Base-by-base conservation (phyloP, 2,329 filamentous ascomycete genomes). In the Ophiostoma piceae region DNA sequence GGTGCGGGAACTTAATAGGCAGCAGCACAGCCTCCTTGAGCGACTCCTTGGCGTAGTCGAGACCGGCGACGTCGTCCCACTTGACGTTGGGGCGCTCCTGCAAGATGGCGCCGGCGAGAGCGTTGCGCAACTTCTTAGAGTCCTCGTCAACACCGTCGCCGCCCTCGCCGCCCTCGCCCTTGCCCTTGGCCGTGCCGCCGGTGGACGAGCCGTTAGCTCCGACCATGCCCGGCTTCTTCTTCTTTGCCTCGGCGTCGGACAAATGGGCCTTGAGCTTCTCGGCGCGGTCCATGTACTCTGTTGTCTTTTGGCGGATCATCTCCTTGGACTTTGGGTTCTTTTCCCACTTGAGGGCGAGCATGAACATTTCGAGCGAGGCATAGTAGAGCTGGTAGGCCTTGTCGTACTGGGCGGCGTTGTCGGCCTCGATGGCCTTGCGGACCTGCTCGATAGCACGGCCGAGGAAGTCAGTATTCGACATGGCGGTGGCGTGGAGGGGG, bases 341-440 rank as follows among this genome's bases (percentile, higher is more conserved):
- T 83, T 99, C 95, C 94, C 94, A 99, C 84, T 99, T 99, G 72
- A 99, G 86, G 43, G 95, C 95, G 72, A 98, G 91, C 91, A 99
- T 97, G 84, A 98, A 99, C 71, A 98, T 88, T 82, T 99, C 94
- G 75, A 99, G 91, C 68, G 94, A 90, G 75, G 92, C 90, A 84
- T 97, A 97, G 87, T 99, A 99, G 73, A 91, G 86, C 78, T 97
- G 92, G 80, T 98, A 98, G 70, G 95, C 95, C 80, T 96, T 94
- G 77, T 97, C 93, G 82, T 99, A 99, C 79, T 98, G 92, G 78
- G 92, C 94, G 65, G 92, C 91, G 74, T 94, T 96, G 83, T 99
- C 95, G 76, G 91, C 89, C 79, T 97, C 94, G 83, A 99, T 98
- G 75, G 95, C 95, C 81, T 96, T 96, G 82, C 97, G 96, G 77